phyloP scores from a whole-genome alignment of 2,329 filamentous ascomycete species.

The Sarocladiaceae sp. region DNA sequence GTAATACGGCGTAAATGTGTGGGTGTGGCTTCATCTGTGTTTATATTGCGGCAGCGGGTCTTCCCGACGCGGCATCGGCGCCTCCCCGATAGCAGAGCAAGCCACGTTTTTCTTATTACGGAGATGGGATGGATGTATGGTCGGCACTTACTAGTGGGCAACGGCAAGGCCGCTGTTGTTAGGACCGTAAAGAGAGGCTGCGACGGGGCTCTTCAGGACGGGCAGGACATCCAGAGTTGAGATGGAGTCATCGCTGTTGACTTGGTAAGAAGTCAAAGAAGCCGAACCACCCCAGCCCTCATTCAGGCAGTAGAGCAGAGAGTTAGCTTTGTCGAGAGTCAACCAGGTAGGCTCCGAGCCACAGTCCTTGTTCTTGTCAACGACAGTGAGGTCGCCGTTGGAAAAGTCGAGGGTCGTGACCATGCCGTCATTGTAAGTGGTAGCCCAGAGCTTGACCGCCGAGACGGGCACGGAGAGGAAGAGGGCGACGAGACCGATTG shows the following conservation, averaged over 20 bases:
- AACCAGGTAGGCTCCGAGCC: conserved; percentile 57
- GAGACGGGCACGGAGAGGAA: conserved; percentile 2
- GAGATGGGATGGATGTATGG: no score
- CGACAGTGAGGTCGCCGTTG: conserved; percentile 32
- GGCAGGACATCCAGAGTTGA: conserved; percentile 28
- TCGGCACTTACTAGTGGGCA: conserved; percentile 42
- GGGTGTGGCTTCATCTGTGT: no score
- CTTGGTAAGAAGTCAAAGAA: conserved; percentile 38
- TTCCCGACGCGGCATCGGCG: not conserved
- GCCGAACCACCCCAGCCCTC: conserved; percentile 48
- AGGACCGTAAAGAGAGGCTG: conserved; percentile 37
- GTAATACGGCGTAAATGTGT: not conserved
- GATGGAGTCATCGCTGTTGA: conserved; percentile 33
- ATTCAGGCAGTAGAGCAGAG: conserved; percentile 55
- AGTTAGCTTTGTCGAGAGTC: conserved; percentile 43
- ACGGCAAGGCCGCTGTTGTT: conserved; percentile 35
- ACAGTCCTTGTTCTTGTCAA: conserved; percentile 43
- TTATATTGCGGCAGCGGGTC: not conserved
- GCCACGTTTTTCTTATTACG: no score
- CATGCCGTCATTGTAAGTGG: conserved; percentile 41
- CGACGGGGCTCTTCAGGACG: conserved; percentile 39
- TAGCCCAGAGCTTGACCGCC: conserved; percentile 2
- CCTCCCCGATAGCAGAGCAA: no score
- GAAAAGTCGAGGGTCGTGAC: conserved; percentile 44
- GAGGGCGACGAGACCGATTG: not conserved